Conservation (phyloP, 371 early-diverging fungal genomes). For the Basidiobolus heterosporus region DNA sequence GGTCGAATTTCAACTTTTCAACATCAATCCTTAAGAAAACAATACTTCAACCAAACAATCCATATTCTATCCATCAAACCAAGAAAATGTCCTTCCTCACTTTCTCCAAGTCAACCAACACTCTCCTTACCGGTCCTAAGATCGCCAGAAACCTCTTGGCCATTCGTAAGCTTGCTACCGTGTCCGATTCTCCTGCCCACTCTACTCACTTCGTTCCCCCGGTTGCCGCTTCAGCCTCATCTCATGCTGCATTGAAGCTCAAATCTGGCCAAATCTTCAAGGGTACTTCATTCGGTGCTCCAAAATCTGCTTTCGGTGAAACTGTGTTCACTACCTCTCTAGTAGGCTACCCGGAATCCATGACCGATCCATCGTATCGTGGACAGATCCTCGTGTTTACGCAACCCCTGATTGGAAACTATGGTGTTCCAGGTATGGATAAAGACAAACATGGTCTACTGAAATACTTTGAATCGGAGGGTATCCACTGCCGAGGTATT, state of each 20-base stretch:
- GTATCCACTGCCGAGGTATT: slow-evolving; percentile 72
- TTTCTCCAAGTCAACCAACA: neutral
- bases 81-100: neutral
- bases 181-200: slow-evolving; percentile 18
- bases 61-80: neutral
- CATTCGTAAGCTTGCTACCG: slow-evolving; percentile 25
- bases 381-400: slow-evolving; percentile 75
- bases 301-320: slow-evolving; percentile 38
- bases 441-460: slow-evolving; percentile 67
- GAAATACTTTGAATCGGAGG: slow-evolving; percentile 67
- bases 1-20: too few relatives aligned
- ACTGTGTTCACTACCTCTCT: slow-evolving; percentile 81
- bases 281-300: slow-evolving; percentile 64
- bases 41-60: neutral
- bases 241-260: slow-evolving; percentile 45
- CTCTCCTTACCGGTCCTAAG: neutral
- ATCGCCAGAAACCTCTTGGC: neutral
- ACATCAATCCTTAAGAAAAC: too few relatives aligned
- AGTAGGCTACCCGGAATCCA: slow-evolving; percentile 82
- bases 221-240: slow-evolving; percentile 4
- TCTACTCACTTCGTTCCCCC: slow-evolving; percentile 23
- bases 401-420: slow-evolving; percentile 67
- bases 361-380: slow-evolving; percentile 75
- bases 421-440: slow-evolving; percentile 73
- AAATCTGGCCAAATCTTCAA: slow-evolving; percentile 56